Percentiles rank a stretch among this genome's conserved stretches.
These are phyloP conservation scores for Alternaria sp. DNA, from an alignment of 2,329 filamentous ascomycete genomes.

Conservation along the genomic window DNA sequence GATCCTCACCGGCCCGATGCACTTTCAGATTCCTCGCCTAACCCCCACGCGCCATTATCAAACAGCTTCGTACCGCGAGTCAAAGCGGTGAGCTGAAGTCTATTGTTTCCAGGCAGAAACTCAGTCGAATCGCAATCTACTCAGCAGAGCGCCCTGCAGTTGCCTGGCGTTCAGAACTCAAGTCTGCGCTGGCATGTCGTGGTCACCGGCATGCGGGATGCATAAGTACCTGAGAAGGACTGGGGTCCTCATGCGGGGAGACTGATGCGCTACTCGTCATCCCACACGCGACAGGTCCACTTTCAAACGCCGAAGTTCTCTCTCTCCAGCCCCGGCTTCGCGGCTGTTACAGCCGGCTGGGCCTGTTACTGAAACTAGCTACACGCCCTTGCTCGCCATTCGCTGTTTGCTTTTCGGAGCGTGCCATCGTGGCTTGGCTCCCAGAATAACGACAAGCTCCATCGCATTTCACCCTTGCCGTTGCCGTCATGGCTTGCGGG, in stretches of 20 bases:
- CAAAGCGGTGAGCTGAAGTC: constrained; percentile 8
- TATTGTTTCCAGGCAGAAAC: background rate
- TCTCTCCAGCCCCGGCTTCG: constrained; percentile 18
- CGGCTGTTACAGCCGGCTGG: constrained; percentile 24
- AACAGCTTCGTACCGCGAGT: constrained; percentile 22
- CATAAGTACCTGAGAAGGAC: constrained; percentile 39
- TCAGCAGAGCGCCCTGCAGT: background rate
- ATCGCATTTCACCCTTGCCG: constrained; percentile 44
- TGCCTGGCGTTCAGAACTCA: background rate
- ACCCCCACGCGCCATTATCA: constrained; percentile 50
- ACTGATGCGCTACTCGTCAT: constrained; percentile 34
- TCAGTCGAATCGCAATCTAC: background rate
- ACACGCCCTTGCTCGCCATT: constrained; percentile 20
- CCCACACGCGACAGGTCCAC: constrained; percentile 38
- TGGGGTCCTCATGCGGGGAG: constrained; percentile 43
- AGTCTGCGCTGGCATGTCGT: background rate
- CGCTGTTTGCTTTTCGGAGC: constrained; percentile 31
- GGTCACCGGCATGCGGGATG: constrained; percentile 24
- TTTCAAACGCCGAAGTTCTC: constrained; percentile 44
- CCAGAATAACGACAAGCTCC: constrained; percentile 29
- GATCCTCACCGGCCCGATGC: constrained; percentile 21
- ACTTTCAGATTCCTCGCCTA: constrained; percentile 13
- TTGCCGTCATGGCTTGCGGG: constrained; percentile 31
- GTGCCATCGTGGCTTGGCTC: constrained; percentile 39
- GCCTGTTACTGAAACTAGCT: constrained; percentile 16